A percentile compares a stretch with the other conserved stretches of the same genome.
Evolutionary conservation across 1,284 basidiomycete species (phyloP).

Genomic region (Mycena sp.): DNA sequence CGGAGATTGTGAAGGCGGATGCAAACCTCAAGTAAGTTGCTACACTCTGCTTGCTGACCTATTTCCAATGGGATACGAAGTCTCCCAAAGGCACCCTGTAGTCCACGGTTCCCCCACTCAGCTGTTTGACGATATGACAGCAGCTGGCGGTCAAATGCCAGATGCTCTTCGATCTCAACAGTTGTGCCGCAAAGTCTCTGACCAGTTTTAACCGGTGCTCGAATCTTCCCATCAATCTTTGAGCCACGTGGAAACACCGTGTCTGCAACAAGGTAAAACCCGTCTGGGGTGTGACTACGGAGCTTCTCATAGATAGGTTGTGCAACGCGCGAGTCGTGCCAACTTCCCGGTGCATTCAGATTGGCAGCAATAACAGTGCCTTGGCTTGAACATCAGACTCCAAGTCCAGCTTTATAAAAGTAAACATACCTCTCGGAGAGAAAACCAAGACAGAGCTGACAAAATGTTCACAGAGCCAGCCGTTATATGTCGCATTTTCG

Average conservation of each 20-base stretch:
- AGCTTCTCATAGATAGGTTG: conserved; percentile 44
- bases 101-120: conserved; percentile 51
- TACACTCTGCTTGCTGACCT: not conserved
- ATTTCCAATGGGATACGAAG: conserved; percentile 43
- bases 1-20: conserved; percentile 43
- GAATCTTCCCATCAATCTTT: conserved; percentile 39
- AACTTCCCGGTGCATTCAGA: conserved; percentile 45
- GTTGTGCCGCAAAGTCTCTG: conserved; percentile 33
- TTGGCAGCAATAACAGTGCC: conserved; percentile 14
- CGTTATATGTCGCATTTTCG: conserved; percentile 60
- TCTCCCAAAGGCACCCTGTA: conserved; percentile 52
- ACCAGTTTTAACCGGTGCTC: conserved; percentile 45
- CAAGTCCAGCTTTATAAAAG: not conserved
- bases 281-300: conserved; percentile 34
- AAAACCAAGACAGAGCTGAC: conserved; percentile 41
- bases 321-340: conserved; percentile 51
- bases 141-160: conserved; percentile 40
- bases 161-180: conserved; percentile 25
- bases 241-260: conserved; percentile 47
- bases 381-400: not conserved
- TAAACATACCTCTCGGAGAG: conserved; percentile 12
- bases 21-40: conserved; percentile 32
- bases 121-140: conserved; percentile 48
- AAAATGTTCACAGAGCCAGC: conserved; percentile 55
- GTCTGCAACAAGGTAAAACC: conserved; percentile 47